A percentile compares a stretch with the other conserved stretches of the same genome.
phyloP scores from a whole-genome alignment of 177 flowering plant species.

The Vitis hybrid region DNA sequence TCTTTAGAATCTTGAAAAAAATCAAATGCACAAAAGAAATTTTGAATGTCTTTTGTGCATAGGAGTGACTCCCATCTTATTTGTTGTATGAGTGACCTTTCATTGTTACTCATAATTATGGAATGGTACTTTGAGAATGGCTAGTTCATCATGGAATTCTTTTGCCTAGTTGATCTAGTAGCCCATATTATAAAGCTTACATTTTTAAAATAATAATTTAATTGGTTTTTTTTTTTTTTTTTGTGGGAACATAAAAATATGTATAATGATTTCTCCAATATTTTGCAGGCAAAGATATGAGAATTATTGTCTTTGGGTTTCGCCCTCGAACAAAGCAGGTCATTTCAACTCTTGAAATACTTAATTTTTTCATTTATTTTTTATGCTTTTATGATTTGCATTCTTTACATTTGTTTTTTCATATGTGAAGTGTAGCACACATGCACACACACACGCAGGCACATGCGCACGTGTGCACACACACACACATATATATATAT shows the following conservation, averaged over 20 bases:
- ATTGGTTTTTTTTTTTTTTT: no score
- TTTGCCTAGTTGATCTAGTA: background rate
- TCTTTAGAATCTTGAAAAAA: no score
- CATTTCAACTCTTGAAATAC: background rate
- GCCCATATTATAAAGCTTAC: background rate
- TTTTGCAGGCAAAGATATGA: slow-evolving; percentile 94
- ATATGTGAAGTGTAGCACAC: no score
- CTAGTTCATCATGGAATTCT: background rate
- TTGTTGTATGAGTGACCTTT: no score
- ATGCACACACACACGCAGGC: no score
- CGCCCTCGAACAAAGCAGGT: slow-evolving; percentile 93
- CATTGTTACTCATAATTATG: no score
- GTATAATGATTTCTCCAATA: background rate
- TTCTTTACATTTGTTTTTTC: background rate
- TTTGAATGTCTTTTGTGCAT: no score
- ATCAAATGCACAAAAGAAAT: no score
- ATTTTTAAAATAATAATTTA: background rate
- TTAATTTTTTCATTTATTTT: background rate
- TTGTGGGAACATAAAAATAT: background rate
- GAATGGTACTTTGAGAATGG: no score
- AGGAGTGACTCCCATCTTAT: no score
- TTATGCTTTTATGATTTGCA: background rate
- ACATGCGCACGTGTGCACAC: no score
- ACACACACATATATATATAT: no score
- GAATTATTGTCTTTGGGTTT: slow-evolving; percentile 83